These are phyloP conservation scores for Corynespora cassiicola DNA, from an alignment of 2,329 filamentous ascomycete species.

Conservation along the genomic window DNA sequence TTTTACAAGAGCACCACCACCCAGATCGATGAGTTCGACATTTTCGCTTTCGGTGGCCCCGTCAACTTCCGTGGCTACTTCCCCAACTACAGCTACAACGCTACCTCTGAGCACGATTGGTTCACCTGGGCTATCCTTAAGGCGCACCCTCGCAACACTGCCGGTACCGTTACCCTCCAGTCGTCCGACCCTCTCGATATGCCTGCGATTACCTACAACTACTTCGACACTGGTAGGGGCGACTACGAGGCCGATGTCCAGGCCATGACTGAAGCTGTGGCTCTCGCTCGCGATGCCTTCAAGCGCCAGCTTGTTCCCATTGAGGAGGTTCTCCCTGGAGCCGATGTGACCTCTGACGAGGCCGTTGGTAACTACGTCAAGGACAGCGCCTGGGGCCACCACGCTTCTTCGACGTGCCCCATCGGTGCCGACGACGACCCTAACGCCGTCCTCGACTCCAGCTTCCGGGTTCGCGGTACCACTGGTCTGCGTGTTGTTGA, in stretches of 20 bases:
- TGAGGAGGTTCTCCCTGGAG: conserved; percentile 56
- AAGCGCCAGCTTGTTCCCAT: conserved; percentile 41
- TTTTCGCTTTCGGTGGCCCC: conserved; percentile 63
- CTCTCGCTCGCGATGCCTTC: conserved; percentile 57
- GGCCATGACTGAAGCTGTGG: conserved; percentile 61
- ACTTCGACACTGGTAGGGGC: conserved; percentile 58
- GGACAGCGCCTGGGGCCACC: conserved; percentile 55
- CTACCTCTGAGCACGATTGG: conserved; percentile 55
- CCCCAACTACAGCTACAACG: conserved; percentile 61
- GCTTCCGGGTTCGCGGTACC: conserved; percentile 59
- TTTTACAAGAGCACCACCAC: conserved; percentile 49
- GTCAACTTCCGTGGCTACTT: conserved; percentile 63
- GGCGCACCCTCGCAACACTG: conserved; percentile 67
- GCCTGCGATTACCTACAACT: conserved; percentile 61
- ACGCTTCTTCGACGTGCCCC: conserved; percentile 64
- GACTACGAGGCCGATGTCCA: conserved; percentile 64
- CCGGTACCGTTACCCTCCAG: conserved; percentile 66
- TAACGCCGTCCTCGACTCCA: conserved; percentile 61
- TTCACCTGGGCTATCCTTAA: conserved; percentile 64
- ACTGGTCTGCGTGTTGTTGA: conserved; percentile 57
- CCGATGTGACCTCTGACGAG: conserved; percentile 47
- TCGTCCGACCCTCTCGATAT: conserved; percentile 68
- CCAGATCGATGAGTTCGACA: conserved; percentile 58
- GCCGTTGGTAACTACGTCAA: conserved; percentile 35
- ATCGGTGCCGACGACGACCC: conserved; percentile 59